These are phyloP conservation scores for Cryptomeria japonica DNA, from an alignment of 75 land plant genomes.

Conservation along the genomic window DNA sequence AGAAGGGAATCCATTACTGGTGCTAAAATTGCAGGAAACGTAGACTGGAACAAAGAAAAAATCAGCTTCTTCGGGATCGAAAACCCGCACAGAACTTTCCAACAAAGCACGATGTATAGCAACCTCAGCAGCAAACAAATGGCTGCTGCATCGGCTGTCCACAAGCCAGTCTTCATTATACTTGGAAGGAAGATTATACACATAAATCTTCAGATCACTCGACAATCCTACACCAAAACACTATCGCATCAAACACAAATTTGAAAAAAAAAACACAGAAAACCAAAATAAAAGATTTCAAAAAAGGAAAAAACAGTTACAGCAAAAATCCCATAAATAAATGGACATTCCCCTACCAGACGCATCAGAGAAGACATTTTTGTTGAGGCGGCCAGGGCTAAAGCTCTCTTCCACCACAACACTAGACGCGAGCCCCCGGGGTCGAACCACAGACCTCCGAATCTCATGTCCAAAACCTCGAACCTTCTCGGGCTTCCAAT, in stretches of 20 bases:
- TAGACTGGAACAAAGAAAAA: conserved; percentile 96
- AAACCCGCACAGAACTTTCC: conserved; percentile 47
- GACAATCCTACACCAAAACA: conserved; percentile 13
- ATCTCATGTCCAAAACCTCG: background rate
- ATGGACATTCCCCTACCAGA: background rate
- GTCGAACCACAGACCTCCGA: background rate
- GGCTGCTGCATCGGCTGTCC: conserved; percentile 66
- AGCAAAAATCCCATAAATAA: background rate
- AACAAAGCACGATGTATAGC: conserved; percentile 77
- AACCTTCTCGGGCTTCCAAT: background rate
- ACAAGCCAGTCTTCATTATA: conserved; percentile 87
- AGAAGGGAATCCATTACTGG: conserved; percentile 82
- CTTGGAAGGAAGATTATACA: conserved; percentile 74
- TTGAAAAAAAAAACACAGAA: background rate
- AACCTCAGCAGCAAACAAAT: conserved; percentile 94
- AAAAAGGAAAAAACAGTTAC: background rate
- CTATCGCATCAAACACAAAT: background rate
- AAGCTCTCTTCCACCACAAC: background rate
- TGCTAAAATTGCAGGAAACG: conserved; percentile 92
- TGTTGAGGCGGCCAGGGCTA: background rate
- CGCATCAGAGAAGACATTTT: conserved; percentile 3
- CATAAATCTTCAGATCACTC: conserved; percentile 50
- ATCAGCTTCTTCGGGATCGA: conserved; percentile 78
- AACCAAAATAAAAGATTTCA: too few relatives aligned
- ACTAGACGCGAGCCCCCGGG: background rate